These are phyloP conservation scores for Scenedesmus sp. DNA, from an alignment of 163 green algal species.

Conservation along the genomic window DNA sequence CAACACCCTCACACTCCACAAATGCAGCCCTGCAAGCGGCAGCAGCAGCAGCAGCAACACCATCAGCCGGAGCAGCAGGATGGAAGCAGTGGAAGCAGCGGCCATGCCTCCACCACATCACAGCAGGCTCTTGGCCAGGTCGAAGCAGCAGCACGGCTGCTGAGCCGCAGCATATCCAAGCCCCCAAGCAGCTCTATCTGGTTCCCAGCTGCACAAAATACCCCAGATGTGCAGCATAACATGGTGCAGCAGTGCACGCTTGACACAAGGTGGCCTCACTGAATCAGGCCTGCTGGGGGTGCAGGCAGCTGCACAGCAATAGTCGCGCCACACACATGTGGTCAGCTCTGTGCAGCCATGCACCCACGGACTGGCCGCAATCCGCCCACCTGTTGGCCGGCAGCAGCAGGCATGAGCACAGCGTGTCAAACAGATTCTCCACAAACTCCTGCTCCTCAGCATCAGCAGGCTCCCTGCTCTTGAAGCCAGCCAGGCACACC, in stretches of 20 bases:
- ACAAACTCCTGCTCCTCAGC: conserved; percentile 84
- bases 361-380: background rate
- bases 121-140: background rate
- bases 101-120: no score
- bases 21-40: conserved; percentile 32
- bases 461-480: conserved; percentile 66
- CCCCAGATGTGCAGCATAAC: background rate
- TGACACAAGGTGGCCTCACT: background rate
- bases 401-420: conserved; percentile 88
- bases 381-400: conserved; percentile 75
- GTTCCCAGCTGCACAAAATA: background rate
- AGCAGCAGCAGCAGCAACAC: conserved; percentile 46
- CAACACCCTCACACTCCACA: conserved; percentile 75
- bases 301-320: background rate
- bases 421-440: conserved; percentile 92
- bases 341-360: background rate
- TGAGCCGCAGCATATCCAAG: background rate
- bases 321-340: background rate
- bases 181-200: background rate
- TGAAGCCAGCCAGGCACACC: conserved; percentile 83
- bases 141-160: background rate
- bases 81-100: no score
- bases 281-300: background rate
- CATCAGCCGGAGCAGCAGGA: background rate
- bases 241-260: background rate